phyloP scores from a whole-genome alignment of 768 basidiomycete species.

The Mycena amicta region DNA sequence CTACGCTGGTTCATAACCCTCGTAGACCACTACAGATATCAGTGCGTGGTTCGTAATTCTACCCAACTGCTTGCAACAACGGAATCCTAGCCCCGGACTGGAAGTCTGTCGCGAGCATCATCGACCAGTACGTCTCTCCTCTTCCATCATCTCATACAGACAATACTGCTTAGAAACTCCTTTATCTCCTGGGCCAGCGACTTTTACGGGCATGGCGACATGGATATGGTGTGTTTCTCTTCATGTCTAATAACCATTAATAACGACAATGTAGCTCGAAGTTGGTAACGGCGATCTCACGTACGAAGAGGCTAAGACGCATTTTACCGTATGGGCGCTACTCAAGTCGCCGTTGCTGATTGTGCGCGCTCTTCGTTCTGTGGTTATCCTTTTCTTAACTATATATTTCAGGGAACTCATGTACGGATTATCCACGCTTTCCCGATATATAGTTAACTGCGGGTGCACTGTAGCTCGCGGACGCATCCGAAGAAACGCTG shows the following conservation, averaged over 20 bases:
- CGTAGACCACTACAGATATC: background rate
- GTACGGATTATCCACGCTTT: no score
- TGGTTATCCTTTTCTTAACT: no score
- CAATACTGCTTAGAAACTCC: slow-evolving; percentile 71
- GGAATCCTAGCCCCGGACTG: slow-evolving; percentile 44
- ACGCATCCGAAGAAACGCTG: slow-evolving; percentile 49
- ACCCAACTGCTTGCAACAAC: background rate
- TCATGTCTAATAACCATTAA: background rate
- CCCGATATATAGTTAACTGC: no score
- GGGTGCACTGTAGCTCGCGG: no score
- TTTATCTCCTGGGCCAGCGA: slow-evolving; percentile 64
- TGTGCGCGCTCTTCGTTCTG: slow-evolving; percentile 24
- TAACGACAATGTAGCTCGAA: slow-evolving; percentile 45
- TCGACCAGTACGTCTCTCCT: slow-evolving; percentile 51
- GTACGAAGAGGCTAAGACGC: slow-evolving; percentile 65
- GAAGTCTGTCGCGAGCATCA: slow-evolving; percentile 52
- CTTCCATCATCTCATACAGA: no score
- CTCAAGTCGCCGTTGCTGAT: slow-evolving; percentile 72
- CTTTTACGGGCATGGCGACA: slow-evolving; percentile 69
- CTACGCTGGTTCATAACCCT: no score
- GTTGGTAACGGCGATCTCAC: slow-evolving; percentile 65
- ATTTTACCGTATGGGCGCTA: slow-evolving; percentile 74
- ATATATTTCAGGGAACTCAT: slow-evolving; percentile 36
- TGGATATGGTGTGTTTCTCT: slow-evolving; percentile 57
- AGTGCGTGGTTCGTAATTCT: slow-evolving; percentile 13